phyloP scores from a whole-genome alignment of 108 stramenopile genomes.

The Parietichytrium sp. region DNA sequence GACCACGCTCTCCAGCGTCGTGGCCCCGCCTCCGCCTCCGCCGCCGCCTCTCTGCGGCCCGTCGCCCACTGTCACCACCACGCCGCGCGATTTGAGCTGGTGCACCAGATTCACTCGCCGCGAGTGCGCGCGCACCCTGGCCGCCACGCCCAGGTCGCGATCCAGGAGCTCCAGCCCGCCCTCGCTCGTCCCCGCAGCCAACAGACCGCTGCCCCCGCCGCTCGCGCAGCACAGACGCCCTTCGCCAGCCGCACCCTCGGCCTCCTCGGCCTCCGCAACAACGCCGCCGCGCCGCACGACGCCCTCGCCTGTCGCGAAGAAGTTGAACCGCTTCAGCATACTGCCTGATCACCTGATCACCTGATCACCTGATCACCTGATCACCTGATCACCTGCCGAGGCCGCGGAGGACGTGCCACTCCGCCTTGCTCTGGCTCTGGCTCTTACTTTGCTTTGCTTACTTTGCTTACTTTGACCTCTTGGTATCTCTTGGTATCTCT shows the following conservation, averaged over 20 bases:
- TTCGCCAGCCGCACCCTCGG: neutral
- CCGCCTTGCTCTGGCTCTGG: too few species aligned
- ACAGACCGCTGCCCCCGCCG: neutral
- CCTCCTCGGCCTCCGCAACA: too few species aligned
- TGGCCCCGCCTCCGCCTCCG: neutral
- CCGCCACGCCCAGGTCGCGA: neutral
- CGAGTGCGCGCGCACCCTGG: neutral
- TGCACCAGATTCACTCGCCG: neutral
- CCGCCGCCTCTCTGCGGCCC: neutral
- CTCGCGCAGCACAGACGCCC: neutral
- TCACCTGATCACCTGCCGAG: too few species aligned
- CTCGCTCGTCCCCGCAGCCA: neutral
- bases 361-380: too few species aligned
- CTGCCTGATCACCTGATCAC: constrained; percentile 24
- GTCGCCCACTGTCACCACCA: neutral
- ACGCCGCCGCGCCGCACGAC: too few species aligned
- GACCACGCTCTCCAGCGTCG: neutral
- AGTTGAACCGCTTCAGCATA: constrained; percentile 40
- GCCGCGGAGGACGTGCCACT: too few species aligned
- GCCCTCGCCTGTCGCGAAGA: constrained; percentile 20
- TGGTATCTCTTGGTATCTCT: too few species aligned
- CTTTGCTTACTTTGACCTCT: too few species aligned
- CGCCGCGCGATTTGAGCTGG: neutral
- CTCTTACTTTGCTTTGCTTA: too few species aligned
- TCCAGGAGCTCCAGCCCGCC: neutral